Conservation (phyloP, 1,284 basidiomycete genomes). For the Pyrrhoderma noxium region DNA sequence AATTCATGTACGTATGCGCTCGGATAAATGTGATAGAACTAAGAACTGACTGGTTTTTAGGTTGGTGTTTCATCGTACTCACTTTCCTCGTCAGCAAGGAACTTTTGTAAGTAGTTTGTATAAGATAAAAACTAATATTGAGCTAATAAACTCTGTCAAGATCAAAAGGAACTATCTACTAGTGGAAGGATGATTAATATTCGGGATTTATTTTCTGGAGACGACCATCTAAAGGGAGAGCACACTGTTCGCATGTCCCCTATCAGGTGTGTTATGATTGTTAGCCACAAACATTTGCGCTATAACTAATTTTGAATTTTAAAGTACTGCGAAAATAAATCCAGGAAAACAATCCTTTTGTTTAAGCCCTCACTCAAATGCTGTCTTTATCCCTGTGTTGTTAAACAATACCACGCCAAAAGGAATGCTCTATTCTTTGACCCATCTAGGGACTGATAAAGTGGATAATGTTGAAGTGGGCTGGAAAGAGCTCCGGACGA, state of each 20-base stretch:
- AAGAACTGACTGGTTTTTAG: constrained; percentile 22
- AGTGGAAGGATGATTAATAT: constrained; percentile 41
- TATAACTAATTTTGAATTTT: constrained; percentile 1
- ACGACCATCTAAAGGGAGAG: constrained; percentile 72
- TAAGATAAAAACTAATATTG: too few relatives aligned
- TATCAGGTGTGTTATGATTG: constrained; percentile 37
- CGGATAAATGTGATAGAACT: constrained; percentile 12
- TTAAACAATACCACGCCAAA: constrained; percentile 88
- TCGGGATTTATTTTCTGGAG: constrained; percentile 34
- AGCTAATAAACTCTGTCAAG: neutral
- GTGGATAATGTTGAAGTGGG: constrained; percentile 50
- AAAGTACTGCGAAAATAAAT: constrained; percentile 74
- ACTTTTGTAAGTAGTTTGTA: constrained; percentile 8
- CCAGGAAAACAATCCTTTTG: constrained; percentile 67
- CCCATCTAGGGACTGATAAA: constrained; percentile 54
- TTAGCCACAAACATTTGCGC: neutral
- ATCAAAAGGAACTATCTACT: constrained; percentile 30
- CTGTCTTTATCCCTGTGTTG: constrained; percentile 68
- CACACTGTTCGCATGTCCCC: constrained; percentile 88
- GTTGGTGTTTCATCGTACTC: constrained; percentile 24
- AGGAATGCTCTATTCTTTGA: constrained; percentile 68
- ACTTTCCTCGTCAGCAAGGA: constrained; percentile 12
- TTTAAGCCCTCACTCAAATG: constrained; percentile 47
- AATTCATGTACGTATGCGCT: constrained; percentile 28
- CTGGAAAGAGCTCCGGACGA: constrained; percentile 58